These are phyloP conservation scores for Kodamaea laetipori DNA, from an alignment of 805 yeast genomes.

Conservation along the genomic window DNA sequence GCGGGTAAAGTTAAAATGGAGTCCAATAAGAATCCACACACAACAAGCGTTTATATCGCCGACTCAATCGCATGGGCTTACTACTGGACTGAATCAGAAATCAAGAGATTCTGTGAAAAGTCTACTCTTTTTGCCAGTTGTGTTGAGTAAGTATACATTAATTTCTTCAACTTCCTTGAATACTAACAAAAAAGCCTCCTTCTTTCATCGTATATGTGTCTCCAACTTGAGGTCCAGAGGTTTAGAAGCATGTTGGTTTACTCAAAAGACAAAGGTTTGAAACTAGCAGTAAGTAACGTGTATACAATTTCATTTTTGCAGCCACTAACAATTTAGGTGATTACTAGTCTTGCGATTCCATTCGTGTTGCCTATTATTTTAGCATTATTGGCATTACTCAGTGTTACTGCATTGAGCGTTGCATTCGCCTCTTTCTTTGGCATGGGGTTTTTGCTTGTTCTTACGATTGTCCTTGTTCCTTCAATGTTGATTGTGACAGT, in stretches of 20 bases:
- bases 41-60: neutral
- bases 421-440: slow-evolving; percentile 5
- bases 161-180: neutral
- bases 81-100: slow-evolving; percentile 4
- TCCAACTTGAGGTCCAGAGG: neutral
- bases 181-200: neutral
- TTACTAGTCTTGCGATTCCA: neutral
- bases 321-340: slow-evolving; percentile 1
- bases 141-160: neutral
- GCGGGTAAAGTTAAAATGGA: neutral
- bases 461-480: slow-evolving; percentile 2
- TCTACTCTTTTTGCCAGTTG: neutral
- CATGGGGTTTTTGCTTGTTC: neutral
- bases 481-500: neutral
- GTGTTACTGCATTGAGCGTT: slow-evolving; percentile 1
- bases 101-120: neutral
- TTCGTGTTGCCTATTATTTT: slow-evolving; percentile 2
- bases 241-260: neutral
- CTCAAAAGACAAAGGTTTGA: neutral
- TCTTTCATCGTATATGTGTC: neutral
- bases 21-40: neutral
- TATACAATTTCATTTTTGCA: neutral
- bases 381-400: neutral
- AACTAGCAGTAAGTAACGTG: neutral
- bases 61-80: neutral